Evolutionary conservation across 768 basidiomycete genomes (phyloP), one percentile per base, ranked within the genome.

Genomic region (Lentinula sp.): DNA sequence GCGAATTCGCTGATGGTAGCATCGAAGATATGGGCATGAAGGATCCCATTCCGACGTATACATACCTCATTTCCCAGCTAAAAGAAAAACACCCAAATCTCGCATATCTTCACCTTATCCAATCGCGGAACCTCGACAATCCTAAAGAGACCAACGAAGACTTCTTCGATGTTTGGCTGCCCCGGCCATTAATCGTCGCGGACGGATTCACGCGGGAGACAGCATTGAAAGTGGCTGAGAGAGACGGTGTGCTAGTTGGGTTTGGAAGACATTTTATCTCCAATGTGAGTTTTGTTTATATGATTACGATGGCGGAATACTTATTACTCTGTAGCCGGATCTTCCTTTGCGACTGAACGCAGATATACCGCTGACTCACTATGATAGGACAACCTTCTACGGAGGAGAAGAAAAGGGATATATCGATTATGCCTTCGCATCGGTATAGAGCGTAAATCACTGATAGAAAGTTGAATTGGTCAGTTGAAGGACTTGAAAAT

Each of bases 31-130:
- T 80, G 76, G 67, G 71, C 21, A 78, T 79, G 78, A 61, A 63
- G 2, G 73, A 81, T 50, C 80, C 79, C 0, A 67, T 71, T n/a
- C 78, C 79, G 0, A 76, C 74, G 1, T 84, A 78, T 71, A 57
- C 68, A 0, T 73, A 81, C 68, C 61, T 83, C 16, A 73, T 77
- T 6, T 60, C 81, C 74, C 43, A 63, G 69, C 61, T 83, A 13
- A 75, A 78, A 64, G 48, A 73, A 15, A 63, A 18, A 18, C 65
- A 69, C 52, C 75, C 74, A 15, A 64, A 71, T 18, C 66, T 82
- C 18, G 79, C 79, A 3, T 82, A 82, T 69, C 58, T 82, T 5
- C 79, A 81, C 63, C 57, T 75, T 31, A 64, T 72, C 37, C 74
- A 80, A 61, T 66, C 77, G 7, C 67, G 68, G 4, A 54, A 58